Evolutionary conservation across 129 eudicot species (phyloP).

Genomic region (Flaveria ramosissima): DNA sequence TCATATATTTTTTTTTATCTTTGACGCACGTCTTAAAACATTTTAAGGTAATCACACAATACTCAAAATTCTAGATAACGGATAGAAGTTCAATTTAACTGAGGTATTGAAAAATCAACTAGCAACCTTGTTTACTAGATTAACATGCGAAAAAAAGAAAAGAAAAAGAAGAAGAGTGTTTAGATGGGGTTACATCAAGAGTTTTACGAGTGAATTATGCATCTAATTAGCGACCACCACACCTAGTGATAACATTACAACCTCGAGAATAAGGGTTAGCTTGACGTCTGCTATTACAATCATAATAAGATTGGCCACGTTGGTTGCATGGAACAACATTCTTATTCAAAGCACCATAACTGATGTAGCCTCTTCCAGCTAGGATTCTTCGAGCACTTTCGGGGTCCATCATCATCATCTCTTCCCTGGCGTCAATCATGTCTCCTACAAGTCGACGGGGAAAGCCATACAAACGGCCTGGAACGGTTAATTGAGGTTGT

Average conservation of each 20-base stretch:
- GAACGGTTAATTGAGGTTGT: conserved; percentile 16
- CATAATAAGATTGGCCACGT: conserved; percentile 53
- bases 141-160: not conserved
- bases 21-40: no score
- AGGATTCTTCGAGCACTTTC: conserved; percentile 36
- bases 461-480: conserved; percentile 7
- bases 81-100: not conserved
- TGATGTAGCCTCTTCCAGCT: conserved; percentile 33
- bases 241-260: conserved; percentile 45
- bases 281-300: conserved; percentile 33
- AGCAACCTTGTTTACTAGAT: not conserved
- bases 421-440: conserved; percentile 11
- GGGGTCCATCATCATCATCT: conserved; percentile 28
- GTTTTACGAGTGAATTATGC: not conserved
- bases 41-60: no score
- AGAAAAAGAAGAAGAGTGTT: no score
- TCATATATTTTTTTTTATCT: no score
- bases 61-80: no score
- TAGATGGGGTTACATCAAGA: not conserved
- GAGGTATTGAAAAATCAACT: not conserved
- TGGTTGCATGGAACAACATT: conserved; percentile 44
- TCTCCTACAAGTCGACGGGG: conserved; percentile 37
- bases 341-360: conserved; percentile 48
- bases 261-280: conserved; percentile 55
- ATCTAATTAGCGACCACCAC: conserved; percentile 38